Conservation (phyloP, 2,329 filamentous ascomycete species). For the Teratosphaeria pseudoeucalypti region DNA sequence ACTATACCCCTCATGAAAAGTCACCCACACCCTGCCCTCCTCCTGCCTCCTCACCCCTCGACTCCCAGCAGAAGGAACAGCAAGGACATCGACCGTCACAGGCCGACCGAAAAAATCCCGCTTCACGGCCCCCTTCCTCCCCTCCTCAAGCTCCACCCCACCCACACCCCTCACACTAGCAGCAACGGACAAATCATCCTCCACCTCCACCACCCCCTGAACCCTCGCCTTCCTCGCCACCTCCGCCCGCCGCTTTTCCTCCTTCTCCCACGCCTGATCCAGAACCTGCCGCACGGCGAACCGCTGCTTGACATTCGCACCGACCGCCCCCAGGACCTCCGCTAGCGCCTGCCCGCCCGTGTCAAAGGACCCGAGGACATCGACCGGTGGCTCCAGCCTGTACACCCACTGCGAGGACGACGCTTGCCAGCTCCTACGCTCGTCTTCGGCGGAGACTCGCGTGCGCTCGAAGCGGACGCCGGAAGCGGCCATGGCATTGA, state of each 20-base stretch:
- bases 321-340: constrained; percentile 25
- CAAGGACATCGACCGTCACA: constrained; percentile 38
- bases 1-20: constrained; percentile 79
- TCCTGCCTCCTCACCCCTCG: constrained; percentile 25
- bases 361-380: constrained; percentile 65
- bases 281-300: constrained; percentile 90
- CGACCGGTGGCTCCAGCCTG: constrained; percentile 88
- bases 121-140: constrained; percentile 19
- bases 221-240: constrained; percentile 57
- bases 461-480: constrained; percentile 73
- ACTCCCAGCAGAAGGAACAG: constrained; percentile 27
- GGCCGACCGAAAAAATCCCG: constrained; percentile 77
- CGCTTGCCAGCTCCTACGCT: constrained; percentile 21
- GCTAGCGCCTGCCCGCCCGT: constrained; percentile 46
- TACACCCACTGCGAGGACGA: constrained; percentile 56
- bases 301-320: constrained; percentile 59
- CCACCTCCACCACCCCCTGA: constrained; percentile 32
- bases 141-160: constrained; percentile 6
- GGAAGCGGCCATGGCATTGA: constrained; percentile 71
- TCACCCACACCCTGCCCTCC: constrained; percentile 68
- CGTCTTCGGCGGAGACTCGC: constrained; percentile 54
- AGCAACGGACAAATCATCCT: background rate
- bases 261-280: constrained; percentile 76
- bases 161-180: constrained; percentile 18
- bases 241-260: constrained; percentile 55